A percentile compares a stretch with the other conserved stretches of the same genome.
phyloP scores from a whole-genome alignment of 2,329 filamentous ascomycete genomes.

The Sordariomycetes sp. region DNA sequence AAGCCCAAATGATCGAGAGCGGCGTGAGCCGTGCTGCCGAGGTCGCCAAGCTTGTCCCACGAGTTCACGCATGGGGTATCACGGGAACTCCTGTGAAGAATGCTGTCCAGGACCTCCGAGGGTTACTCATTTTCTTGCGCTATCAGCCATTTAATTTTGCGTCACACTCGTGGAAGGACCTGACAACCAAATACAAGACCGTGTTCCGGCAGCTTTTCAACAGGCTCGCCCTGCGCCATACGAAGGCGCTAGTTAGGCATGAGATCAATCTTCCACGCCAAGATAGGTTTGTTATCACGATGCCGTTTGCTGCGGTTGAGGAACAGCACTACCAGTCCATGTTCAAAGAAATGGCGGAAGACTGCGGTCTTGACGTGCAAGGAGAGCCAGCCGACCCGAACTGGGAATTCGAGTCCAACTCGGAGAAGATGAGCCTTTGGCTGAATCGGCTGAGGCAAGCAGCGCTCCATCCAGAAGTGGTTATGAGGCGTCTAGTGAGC shows the following conservation, averaged over 20 bases:
- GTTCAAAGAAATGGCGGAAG: slow-evolving; percentile 64
- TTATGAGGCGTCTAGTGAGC: slow-evolving; percentile 51
- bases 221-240: slow-evolving; percentile 69
- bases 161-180: slow-evolving; percentile 53
- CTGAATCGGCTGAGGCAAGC: slow-evolving; percentile 70
- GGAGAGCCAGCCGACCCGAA: slow-evolving; percentile 51
- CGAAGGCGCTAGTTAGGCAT: slow-evolving; percentile 67
- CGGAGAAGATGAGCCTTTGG: slow-evolving; percentile 68
- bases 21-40: slow-evolving; percentile 75
- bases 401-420: slow-evolving; percentile 57
- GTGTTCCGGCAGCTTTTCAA: slow-evolving; percentile 62
- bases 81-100: slow-evolving; percentile 84
- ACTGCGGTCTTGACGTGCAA: slow-evolving; percentile 51
- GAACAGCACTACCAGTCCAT: slow-evolving; percentile 77
- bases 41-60: slow-evolving; percentile 69
- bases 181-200: slow-evolving; percentile 50
- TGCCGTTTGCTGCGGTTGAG: slow-evolving; percentile 84
- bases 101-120: slow-evolving; percentile 65
- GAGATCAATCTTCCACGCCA: slow-evolving; percentile 75
- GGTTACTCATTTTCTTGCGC: slow-evolving; percentile 69
- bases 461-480: slow-evolving; percentile 77
- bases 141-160: slow-evolving; percentile 66
- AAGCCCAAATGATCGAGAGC: slow-evolving; percentile 88
- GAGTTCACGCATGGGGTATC: slow-evolving; percentile 83
- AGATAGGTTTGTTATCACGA: slow-evolving; percentile 75